Percentiles rank a stretch among this genome's conserved stretches.
These are phyloP conservation scores for Annulohypoxylon bovei DNA, from an alignment of 495 filamentous ascomycete species.

Conservation along the genomic window DNA sequence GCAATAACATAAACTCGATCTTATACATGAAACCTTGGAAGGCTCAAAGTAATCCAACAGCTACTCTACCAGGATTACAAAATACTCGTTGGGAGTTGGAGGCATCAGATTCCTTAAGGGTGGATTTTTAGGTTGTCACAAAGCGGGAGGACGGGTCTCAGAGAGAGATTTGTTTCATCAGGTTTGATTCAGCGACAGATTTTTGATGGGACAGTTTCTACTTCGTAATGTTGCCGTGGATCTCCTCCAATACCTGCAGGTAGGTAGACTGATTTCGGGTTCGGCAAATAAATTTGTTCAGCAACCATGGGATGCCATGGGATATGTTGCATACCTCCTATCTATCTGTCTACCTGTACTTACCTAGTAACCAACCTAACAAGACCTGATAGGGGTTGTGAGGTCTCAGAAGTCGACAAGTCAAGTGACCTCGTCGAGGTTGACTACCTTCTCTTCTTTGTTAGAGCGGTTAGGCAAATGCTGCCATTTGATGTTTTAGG, in stretches of 20 bases:
- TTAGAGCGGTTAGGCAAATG: conserved; percentile 18
- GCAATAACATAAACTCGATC: background rate
- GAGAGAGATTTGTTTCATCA: conserved; percentile 36
- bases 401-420: conserved; percentile 28
- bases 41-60: background rate
- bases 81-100: background rate
- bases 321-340: conserved; percentile 6
- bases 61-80: conserved; percentile 5
- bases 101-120: background rate
- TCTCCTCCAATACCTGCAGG: conserved; percentile 37
- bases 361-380: too few species aligned
- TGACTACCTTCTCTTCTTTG: conserved; percentile 18
- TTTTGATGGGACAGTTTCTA: conserved; percentile 22
- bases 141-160: conserved; percentile 27
- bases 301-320: background rate
- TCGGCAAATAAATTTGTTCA: conserved; percentile 40
- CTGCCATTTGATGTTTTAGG: conserved; percentile 25
- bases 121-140: conserved; percentile 11
- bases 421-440: conserved; percentile 39
- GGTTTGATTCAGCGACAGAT: conserved; percentile 26
- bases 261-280: conserved; percentile 23
- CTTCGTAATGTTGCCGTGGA: conserved; percentile 24
- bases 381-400: conserved; percentile 6
- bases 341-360: background rate
- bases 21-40: conserved; percentile 17